A percentile compares a stretch with the other conserved stretches of the same genome.
These are phyloP conservation scores for Aspergillus brunneoviolaceus DNA, from an alignment of 2,329 filamentous ascomycete genomes.

Conservation along the genomic window DNA sequence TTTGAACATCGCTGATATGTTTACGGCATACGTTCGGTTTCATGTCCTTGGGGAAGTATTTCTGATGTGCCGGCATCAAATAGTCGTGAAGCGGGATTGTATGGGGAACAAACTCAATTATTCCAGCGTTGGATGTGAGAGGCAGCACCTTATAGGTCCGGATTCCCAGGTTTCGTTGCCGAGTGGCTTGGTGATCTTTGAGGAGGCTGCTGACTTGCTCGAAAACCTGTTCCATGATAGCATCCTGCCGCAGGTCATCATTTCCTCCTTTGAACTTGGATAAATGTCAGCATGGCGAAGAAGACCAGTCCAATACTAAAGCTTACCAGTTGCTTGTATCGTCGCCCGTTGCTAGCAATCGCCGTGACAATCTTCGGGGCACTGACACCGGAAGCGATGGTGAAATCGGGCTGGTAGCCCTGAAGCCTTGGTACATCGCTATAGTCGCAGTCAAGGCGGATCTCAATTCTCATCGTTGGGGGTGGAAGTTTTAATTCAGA, in stretches of 20 bases:
- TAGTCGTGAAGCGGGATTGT: slow-evolving; percentile 91
- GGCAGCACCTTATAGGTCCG: slow-evolving; percentile 97
- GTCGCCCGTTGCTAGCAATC: slow-evolving; percentile 71
- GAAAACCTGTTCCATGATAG: slow-evolving; percentile 99
- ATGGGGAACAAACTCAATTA: slow-evolving; percentile 96
- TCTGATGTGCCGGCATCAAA: slow-evolving; percentile 83
- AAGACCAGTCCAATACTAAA: not conserved
- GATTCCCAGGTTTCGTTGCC: slow-evolving; percentile 84
- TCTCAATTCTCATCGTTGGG: slow-evolving; percentile 79
- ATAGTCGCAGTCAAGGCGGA: slow-evolving; percentile 74
- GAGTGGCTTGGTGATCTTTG: slow-evolving; percentile 79
- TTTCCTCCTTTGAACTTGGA: slow-evolving; percentile 82
- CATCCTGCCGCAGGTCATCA: slow-evolving; percentile 93
- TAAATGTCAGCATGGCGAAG: slow-evolving; percentile 12
- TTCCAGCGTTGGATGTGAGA: slow-evolving; percentile 76
- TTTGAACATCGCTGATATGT: slow-evolving; percentile 72
- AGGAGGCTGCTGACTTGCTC: slow-evolving; percentile 90
- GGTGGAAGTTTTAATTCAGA: slow-evolving; percentile 73
- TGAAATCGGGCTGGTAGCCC: slow-evolving; percentile 71
- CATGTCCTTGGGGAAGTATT: slow-evolving; percentile 80
- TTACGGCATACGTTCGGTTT: slow-evolving; percentile 75
- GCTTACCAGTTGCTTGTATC: slow-evolving; percentile 78
- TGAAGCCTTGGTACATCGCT: slow-evolving; percentile 70
- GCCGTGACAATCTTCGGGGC: slow-evolving; percentile 91
- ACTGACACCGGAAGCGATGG: slow-evolving; percentile 85